Conservation (phyloP, 2,329 filamentous ascomycete species). For the Alternaria solani region DNA sequence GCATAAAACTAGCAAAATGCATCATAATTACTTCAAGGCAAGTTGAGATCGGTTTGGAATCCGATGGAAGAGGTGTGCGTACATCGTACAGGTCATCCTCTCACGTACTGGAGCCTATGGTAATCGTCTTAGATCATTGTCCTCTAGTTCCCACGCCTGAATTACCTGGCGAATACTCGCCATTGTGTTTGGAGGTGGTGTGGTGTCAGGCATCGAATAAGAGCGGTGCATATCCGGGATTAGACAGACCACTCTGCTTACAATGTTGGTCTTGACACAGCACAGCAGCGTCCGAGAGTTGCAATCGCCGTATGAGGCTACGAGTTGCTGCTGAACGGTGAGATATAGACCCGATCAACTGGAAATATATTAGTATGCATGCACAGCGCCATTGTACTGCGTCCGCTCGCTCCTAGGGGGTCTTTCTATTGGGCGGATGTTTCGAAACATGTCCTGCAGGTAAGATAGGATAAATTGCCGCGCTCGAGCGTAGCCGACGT, state of each 20-base stretch:
- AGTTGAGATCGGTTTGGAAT: neutral
- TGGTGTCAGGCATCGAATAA: neutral
- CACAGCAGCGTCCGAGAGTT: neutral
- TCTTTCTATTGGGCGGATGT: constrained; percentile 36
- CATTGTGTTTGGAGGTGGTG: neutral
- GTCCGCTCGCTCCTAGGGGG: constrained; percentile 12
- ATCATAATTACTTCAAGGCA: neutral
- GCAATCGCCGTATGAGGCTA: neutral
- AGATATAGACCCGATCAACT: neutral
- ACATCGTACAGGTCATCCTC: neutral
- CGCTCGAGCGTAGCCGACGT: constrained; percentile 5
- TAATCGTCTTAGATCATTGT: neutral
- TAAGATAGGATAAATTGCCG: constrained; percentile 22
- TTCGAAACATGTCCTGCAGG: constrained; percentile 37
- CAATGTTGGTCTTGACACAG: neutral
- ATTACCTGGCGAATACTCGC: neutral
- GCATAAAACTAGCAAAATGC: neutral
- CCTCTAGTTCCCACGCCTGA: neutral
- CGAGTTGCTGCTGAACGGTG: neutral
- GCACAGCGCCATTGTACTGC: constrained; percentile 21
- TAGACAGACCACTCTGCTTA: neutral
- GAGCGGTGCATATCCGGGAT: neutral
- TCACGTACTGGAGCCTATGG: neutral
- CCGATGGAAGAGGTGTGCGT: neutral
- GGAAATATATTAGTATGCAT: constrained; percentile 25